Percentiles rank a stretch among this genome's conserved stretches.
Conservation (phyloP, 2,329 filamentous ascomycete species). For the Alternaria gaisen region DNA sequence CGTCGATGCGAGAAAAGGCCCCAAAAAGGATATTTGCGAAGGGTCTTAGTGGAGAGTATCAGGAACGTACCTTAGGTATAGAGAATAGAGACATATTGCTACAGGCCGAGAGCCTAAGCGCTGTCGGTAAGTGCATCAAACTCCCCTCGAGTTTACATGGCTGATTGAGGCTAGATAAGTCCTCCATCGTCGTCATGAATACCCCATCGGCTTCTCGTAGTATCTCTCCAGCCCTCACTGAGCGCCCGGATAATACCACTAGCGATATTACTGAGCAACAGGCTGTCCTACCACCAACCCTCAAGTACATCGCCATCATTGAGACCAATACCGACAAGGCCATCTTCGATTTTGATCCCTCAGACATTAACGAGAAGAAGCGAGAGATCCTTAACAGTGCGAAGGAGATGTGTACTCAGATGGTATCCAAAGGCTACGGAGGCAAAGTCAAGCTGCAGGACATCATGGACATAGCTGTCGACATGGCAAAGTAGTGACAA, state of each 20-base stretch:
- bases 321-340: neutral
- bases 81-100: neutral
- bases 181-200: too few species aligned
- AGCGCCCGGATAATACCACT: too few species aligned
- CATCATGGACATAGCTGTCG: neutral
- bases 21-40: neutral
- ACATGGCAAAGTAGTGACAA: neutral
- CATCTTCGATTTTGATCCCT: neutral
- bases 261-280: neutral
- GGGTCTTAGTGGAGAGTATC: neutral
- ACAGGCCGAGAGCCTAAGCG: neutral
- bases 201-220: too few species aligned
- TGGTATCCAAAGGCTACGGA: neutral
- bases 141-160: neutral
- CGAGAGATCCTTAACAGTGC: neutral
- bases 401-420: neutral
- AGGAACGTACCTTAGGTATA: neutral
- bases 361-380: neutral
- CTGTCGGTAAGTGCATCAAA: neutral
- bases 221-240: too few species aligned
- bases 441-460: conserved; percentile 3
- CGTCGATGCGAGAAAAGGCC: neutral
- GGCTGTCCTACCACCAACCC: neutral
- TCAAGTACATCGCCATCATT: conserved; percentile 2
- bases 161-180: neutral